A percentile compares a stretch with the other conserved stretches of the same genome.
These are phyloP conservation scores for Rosa multiflora DNA, from an alignment of 306 rosid species.

Conservation along the genomic window DNA sequence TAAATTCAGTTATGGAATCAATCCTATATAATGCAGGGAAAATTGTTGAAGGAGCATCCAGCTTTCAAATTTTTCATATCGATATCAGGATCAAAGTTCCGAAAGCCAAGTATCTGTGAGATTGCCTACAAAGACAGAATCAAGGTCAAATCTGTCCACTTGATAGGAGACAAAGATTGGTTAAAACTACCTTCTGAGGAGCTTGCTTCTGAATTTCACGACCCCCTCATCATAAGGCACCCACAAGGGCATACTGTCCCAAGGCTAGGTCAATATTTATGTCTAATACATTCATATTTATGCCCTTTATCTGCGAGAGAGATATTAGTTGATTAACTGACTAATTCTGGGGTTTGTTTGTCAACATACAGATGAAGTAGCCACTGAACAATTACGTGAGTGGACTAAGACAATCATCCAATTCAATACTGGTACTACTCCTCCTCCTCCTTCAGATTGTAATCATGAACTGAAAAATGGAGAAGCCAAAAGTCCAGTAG, in stretches of 20 bases:
- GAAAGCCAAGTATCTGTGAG: slow-evolving; percentile 74
- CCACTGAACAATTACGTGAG: slow-evolving; percentile 36
- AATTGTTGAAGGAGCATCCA: slow-evolving; percentile 75
- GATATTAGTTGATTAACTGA: background rate
- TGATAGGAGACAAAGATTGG: slow-evolving; percentile 89
- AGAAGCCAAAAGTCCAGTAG: slow-evolving; percentile 20
- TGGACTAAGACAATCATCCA: slow-evolving; percentile 38
- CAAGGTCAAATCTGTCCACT: slow-evolving; percentile 72
- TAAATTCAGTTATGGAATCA: background rate
- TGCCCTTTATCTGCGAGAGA: background rate
- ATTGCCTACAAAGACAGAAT: slow-evolving; percentile 67
- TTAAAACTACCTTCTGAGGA: slow-evolving; percentile 70
- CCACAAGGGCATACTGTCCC: slow-evolving; percentile 93
- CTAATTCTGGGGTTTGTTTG: background rate
- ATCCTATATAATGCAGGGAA: slow-evolving; percentile 52
- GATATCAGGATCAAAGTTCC: slow-evolving; percentile 75
- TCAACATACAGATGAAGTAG: slow-evolving; percentile 53
- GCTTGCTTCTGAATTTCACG: slow-evolving; percentile 63
- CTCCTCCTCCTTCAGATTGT: background rate
- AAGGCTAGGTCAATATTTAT: slow-evolving; percentile 49
- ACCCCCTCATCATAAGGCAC: slow-evolving; percentile 70
- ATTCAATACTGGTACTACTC: slow-evolving; percentile 3
- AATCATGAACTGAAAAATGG: slow-evolving; percentile 12
- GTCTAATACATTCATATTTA: background rate
- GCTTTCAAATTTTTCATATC: slow-evolving; percentile 64